Evolutionary conservation across 106 monocot species (phyloP), one percentile per base, ranked within the genome.

Genomic region (Dioscorea dumetorum): DNA sequence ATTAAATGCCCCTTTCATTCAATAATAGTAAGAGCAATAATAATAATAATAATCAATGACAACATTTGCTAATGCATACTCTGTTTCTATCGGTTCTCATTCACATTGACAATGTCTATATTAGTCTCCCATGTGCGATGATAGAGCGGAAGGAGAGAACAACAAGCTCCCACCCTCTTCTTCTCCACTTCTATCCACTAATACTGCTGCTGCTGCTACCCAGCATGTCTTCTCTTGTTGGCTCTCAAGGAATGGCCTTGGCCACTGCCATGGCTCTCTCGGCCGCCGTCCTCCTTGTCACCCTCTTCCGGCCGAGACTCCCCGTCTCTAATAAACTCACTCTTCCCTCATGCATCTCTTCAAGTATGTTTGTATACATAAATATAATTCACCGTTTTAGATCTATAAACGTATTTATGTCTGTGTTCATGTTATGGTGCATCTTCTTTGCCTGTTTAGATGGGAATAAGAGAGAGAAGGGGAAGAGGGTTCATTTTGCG

Each of bases 231-330:
- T 72, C 67, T 22, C 23, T 78, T n/a, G 67, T 66, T 52, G 33
- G 66, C 22, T 72, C 73, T 50, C 82, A 52, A 12, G 83, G 79
- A 21, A 20, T 72, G 33, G 78, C 74, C 18, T 34, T 67, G 8
- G 79, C 72, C 48, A 72, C 77, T 2, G 81, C 81, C 69, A 72
- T 81, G 77, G 81, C 77, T 17, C 68, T 81, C 49, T 81, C 81
- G 28, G 81, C 73, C 69, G 73, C 81, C 63, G 62, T 81, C 62
- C 33, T 81, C 51, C 77, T 81, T 64, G 8, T 77, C 77, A 72
- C 79, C 51, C 51, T 84, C 35, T 68, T 79, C 64, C 79, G 83
- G 16, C 67, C 71, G 63, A 69, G 48, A 60, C 53, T 4, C 24
- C 19, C 8, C 21, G 22, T 11, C 62, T 20, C 48, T 49, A 1